These are phyloP conservation scores for Ceriops tagal DNA, from an alignment of 345 rosid species.

Conservation along the genomic window DNA sequence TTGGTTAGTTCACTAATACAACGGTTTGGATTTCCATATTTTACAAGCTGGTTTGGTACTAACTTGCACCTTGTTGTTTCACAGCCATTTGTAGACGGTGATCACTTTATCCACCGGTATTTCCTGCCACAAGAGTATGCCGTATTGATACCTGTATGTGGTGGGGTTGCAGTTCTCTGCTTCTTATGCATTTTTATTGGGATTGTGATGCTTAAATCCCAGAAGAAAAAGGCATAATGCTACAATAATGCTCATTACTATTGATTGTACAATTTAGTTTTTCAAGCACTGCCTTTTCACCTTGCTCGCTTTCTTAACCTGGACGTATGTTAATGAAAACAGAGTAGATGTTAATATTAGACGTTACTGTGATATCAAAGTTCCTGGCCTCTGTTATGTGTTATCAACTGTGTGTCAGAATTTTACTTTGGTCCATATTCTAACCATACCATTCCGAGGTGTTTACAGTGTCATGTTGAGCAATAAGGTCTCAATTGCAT, in stretches of 20 bases:
- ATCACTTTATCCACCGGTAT: constrained; percentile 84
- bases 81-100: constrained; percentile 91
- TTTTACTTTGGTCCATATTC: background rate
- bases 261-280: background rate
- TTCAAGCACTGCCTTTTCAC: background rate
- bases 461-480: too few relatives aligned
- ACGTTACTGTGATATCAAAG: background rate
- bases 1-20: constrained; percentile 44
- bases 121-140: constrained; percentile 87
- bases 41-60: background rate
- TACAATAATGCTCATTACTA: too few relatives aligned
- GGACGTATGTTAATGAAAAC: background rate
- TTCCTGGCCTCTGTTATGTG: background rate
- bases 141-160: constrained; percentile 65
- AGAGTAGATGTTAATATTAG: background rate
- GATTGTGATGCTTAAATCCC: constrained; percentile 72
- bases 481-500: too few relatives aligned
- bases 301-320: background rate
- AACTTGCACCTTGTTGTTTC: constrained; percentile 13
- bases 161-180: constrained; percentile 64
- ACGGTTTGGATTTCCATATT: background rate
- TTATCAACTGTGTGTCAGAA: background rate
- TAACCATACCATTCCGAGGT: too few relatives aligned
- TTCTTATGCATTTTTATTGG: constrained; percentile 69
- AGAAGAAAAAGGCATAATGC: constrained; percentile 68